These are phyloP conservation scores for Septoria linicola DNA, from an alignment of 2,329 filamentous ascomycete species.

Conservation along the genomic window DNA sequence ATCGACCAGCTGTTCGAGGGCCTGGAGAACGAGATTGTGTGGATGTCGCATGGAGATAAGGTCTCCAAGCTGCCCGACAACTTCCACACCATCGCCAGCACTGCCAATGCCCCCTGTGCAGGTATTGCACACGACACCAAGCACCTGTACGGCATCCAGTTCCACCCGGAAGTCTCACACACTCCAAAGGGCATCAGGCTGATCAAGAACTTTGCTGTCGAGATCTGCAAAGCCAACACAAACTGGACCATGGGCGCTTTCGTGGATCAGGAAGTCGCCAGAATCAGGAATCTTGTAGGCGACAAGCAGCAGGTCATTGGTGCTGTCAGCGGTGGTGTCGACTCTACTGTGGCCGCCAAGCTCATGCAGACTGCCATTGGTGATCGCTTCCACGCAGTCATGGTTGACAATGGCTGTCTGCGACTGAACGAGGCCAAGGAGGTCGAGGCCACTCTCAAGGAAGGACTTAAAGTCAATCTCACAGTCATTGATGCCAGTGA, in stretches of 20 bases:
- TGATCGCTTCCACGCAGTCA: slow-evolving; percentile 77
- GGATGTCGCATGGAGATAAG: slow-evolving; percentile 91
- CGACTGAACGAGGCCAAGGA: slow-evolving; percentile 78
- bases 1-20: slow-evolving; percentile 78
- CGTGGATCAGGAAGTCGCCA: slow-evolving; percentile 71
- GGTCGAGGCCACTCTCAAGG: slow-evolving; percentile 74
- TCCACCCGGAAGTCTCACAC: slow-evolving; percentile 82
- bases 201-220: slow-evolving; percentile 78
- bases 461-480: slow-evolving; percentile 85
- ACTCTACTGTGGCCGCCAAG: slow-evolving; percentile 82
- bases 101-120: slow-evolving; percentile 73
- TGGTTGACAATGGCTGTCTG: slow-evolving; percentile 85
- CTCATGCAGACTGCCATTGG: slow-evolving; percentile 86
- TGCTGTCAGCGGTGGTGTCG: slow-evolving; percentile 79
- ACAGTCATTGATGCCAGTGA: slow-evolving; percentile 80
- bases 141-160: slow-evolving; percentile 79
- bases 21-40: slow-evolving; percentile 69
- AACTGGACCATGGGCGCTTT: slow-evolving; percentile 89
- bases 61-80: slow-evolving; percentile 69
- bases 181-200: slow-evolving; percentile 68
- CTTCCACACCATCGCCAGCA: slow-evolving; percentile 73
- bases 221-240: slow-evolving; percentile 72
- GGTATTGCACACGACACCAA: slow-evolving; percentile 71
- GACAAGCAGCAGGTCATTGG: slow-evolving; percentile 78
- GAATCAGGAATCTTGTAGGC: slow-evolving; percentile 81